Percentiles rank a stretch among this genome's conserved stretches.
Conservation (phyloP, 257 asterid genomes). For the Solanum peruvianum region DNA sequence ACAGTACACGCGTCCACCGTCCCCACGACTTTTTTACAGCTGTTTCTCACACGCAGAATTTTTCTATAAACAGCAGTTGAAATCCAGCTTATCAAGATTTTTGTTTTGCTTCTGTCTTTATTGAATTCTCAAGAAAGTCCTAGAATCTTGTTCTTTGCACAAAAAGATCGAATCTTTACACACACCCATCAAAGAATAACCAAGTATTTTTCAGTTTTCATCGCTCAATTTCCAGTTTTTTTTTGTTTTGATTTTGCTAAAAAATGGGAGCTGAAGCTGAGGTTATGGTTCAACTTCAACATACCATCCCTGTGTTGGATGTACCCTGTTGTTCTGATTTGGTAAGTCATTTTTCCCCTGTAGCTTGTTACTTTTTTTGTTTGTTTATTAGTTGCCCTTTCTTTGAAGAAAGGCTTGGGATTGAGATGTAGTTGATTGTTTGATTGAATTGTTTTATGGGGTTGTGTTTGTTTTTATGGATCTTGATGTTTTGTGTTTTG, state of each 20-base stretch:
- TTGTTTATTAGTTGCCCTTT: neutral
- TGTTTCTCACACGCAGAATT: slow-evolving; percentile 8
- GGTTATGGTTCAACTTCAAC: slow-evolving; percentile 38
- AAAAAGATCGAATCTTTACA: neutral
- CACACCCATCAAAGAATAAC: neutral
- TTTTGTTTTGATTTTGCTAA: neutral
- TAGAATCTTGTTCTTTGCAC: neutral
- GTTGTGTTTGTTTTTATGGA: neutral
- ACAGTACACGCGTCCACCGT: slow-evolving; percentile 12
- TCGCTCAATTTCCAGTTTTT: neutral
- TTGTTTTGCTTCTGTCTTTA: neutral
- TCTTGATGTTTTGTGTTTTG: neutral
- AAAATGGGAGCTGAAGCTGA: slow-evolving; percentile 63
- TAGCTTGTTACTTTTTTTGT: neutral
- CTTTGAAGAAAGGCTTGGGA: neutral
- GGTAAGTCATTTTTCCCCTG: slow-evolving; percentile 12
- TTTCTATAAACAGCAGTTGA: neutral
- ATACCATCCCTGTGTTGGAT: slow-evolving; percentile 47
- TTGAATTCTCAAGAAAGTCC: neutral
- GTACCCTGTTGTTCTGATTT: slow-evolving; percentile 32
- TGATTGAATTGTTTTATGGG: neutral
- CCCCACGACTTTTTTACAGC: neutral
- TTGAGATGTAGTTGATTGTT: neutral
- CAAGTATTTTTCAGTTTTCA: neutral
- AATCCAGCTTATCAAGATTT: neutral